Conservation (phyloP, 2,329 filamentous ascomycete genomes). For the Neonectria hederae region DNA sequence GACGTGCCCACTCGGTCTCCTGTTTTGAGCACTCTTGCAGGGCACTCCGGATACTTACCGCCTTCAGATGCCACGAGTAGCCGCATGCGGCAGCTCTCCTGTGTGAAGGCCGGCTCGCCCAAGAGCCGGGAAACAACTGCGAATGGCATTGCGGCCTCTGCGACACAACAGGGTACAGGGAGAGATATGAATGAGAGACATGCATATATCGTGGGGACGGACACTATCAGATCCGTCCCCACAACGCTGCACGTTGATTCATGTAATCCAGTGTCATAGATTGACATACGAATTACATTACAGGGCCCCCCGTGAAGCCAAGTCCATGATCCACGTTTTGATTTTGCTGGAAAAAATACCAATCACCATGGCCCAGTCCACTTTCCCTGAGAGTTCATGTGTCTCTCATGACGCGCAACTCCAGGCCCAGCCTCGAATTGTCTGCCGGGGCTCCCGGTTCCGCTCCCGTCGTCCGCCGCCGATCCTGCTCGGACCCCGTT, state of each 20-base stretch:
- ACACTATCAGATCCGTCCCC: background rate
- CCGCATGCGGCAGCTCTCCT: background rate
- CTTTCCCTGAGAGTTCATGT: background rate
- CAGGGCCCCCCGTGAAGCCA: background rate
- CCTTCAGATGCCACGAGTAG: too few relatives aligned
- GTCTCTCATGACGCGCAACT: slow-evolving; percentile 35
- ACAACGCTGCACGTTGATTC: background rate
- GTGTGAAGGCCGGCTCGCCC: background rate
- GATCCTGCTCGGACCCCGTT: slow-evolving; percentile 25
- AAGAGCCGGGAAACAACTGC: background rate
- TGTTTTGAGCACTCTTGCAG: too few relatives aligned
- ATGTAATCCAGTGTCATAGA: slow-evolving; percentile 4
- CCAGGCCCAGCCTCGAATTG: slow-evolving; percentile 38
- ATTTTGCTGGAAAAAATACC: background rate
- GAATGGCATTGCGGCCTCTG: background rate
- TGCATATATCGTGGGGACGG: slow-evolving; percentile 1
- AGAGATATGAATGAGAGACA: background rate
- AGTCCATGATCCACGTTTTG: background rate
- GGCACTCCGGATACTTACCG: too few relatives aligned
- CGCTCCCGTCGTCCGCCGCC: slow-evolving; percentile 17
- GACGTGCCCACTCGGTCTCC: too few relatives aligned
- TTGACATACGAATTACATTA: slow-evolving; percentile 21
- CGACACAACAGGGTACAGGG: background rate
- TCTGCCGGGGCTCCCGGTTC: slow-evolving; percentile 8
- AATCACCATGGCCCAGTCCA: background rate